Conservation (phyloP, 164 flowering plant genomes). For the Magnolia officinalis region DNA sequence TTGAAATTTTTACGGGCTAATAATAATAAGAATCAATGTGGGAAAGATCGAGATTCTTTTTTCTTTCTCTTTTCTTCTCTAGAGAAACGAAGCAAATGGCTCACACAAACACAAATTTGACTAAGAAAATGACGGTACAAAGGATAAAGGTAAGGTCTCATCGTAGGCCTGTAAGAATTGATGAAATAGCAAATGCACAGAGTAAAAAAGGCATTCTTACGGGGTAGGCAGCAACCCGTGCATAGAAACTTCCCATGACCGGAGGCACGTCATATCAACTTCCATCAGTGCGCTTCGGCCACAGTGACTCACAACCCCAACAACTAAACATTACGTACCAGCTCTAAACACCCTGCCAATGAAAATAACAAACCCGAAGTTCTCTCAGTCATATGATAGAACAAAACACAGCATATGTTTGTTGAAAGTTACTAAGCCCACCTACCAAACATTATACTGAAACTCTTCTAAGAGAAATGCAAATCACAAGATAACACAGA, state of each 20-base stretch:
- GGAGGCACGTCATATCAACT: background rate
- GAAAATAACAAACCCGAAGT: background rate
- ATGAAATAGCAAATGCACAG: conserved; percentile 3
- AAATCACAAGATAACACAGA: conserved; percentile 58
- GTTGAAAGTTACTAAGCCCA: background rate
- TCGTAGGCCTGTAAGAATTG: conserved; percentile 1
- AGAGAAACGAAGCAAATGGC: background rate
- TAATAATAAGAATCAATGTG: no score
- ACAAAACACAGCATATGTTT: background rate
- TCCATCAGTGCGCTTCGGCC: background rate
- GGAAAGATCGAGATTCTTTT: background rate
- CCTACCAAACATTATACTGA: background rate
- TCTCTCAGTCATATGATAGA: background rate
- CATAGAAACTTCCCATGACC: background rate
- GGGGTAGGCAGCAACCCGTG: background rate
- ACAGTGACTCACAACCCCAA: background rate
- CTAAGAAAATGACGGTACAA: background rate
- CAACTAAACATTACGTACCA: background rate
- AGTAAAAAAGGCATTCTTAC: conserved; percentile 1
- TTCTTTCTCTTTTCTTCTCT: no score
- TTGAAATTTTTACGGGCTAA: background rate
- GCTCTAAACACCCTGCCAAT: background rate
- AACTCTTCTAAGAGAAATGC: conserved; percentile 5
- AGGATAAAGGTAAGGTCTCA: conserved; percentile 2
- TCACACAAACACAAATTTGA: background rate